These are phyloP conservation scores for Apiospora kogelbergensis DNA, from an alignment of 2,329 filamentous ascomycete species.

Conservation along the genomic window DNA sequence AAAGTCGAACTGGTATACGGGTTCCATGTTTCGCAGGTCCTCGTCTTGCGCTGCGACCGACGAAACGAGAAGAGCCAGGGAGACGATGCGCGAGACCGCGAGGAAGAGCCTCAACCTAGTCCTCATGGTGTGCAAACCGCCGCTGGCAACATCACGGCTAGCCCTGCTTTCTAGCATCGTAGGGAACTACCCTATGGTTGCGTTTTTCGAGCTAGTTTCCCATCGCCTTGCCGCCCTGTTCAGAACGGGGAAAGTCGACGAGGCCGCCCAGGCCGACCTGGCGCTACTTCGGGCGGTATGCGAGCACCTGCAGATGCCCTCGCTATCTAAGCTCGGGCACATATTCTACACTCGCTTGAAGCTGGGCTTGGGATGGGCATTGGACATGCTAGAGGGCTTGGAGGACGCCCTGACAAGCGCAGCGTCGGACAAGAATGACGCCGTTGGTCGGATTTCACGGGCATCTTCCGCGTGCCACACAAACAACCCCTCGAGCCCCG, in stretches of 20 bases:
- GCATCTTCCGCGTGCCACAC: neutral
- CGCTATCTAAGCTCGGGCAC: neutral
- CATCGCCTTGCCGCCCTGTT: conserved; percentile 11
- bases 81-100: neutral
- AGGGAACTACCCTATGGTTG: conserved; percentile 18
- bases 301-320: neutral
- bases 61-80: conserved; percentile 11
- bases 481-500: neutral
- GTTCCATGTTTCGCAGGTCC: conserved; percentile 21
- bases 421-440: neutral
- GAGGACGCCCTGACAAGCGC: neutral
- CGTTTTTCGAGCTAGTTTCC: conserved; percentile 19
- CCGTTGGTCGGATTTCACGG: neutral
- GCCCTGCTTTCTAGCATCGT: conserved; percentile 15
- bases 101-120: neutral
- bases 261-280: neutral
- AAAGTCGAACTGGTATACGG: conserved; percentile 20
- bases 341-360: neutral
- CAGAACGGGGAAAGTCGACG: neutral
- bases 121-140: neutral
- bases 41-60: conserved; percentile 18
- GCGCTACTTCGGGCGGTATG: neutral
- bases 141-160: neutral
- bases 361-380: neutral
- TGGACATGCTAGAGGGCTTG: neutral